A percentile compares a stretch with the other conserved stretches of the same genome.
These are phyloP conservation scores for Aspergillus hortae DNA, from an alignment of 2,329 filamentous ascomycete species.

Conservation along the genomic window DNA sequence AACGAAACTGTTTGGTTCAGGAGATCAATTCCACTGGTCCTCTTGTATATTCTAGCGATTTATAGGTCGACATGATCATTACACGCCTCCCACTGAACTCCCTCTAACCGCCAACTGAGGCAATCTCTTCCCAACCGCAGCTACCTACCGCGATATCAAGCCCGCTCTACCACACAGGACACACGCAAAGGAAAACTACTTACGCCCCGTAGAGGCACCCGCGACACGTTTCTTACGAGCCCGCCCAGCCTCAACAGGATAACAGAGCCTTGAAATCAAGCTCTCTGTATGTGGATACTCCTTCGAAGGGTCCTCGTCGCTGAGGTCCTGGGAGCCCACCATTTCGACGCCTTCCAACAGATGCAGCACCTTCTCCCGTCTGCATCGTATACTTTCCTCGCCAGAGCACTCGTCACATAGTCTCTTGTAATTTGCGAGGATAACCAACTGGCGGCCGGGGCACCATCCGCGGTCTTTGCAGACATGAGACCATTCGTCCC, in stretches of 20 bases:
- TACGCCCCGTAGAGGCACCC: not conserved
- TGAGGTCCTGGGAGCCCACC: not conserved
- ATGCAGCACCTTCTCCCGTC: not conserved
- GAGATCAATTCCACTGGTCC: no score
- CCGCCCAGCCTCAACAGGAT: not conserved
- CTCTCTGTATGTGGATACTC: not conserved
- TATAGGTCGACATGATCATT: no score
- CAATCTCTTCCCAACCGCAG: no score
- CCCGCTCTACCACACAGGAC: not conserved
- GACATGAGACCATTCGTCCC: conserved; percentile 6
- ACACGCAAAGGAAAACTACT: not conserved
- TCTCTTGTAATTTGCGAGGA: conserved; percentile 4
- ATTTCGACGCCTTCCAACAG: not conserved
- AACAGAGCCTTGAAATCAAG: not conserved
- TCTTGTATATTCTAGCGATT: no score
- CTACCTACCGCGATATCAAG: no score
- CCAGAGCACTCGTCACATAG: conserved; percentile 17
- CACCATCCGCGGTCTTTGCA: conserved; percentile 8
- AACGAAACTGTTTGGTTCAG: no score
- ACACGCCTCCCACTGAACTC: no score
- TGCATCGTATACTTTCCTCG: conserved; percentile 5
- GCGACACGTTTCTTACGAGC: no score
- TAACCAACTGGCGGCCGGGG: conserved; percentile 7
- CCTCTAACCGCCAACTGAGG: no score
- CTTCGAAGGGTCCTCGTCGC: not conserved